Conservation (phyloP, 2,329 filamentous ascomycete species). For the Daldinia sp. region DNA sequence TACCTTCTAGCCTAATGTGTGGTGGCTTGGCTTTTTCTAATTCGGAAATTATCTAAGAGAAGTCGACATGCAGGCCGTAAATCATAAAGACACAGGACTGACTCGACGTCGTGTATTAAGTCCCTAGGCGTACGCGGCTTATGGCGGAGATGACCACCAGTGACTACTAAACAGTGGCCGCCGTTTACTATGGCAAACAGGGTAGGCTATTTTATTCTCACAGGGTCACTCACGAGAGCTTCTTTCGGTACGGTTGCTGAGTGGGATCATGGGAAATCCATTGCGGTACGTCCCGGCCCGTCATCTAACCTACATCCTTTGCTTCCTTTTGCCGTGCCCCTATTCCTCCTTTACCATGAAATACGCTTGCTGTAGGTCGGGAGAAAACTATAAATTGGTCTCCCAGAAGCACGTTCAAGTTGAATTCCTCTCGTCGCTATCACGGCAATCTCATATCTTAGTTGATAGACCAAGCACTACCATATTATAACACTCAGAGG, state of each 20-base stretch:
- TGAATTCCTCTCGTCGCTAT: slow-evolving; percentile 5
- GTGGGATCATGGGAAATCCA: slow-evolving; percentile 38
- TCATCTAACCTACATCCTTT: slow-evolving; percentile 30
- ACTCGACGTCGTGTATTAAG: slow-evolving; percentile 28
- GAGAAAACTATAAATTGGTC: slow-evolving; percentile 38
- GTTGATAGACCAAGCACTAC: not conserved
- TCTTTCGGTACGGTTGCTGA: slow-evolving; percentile 28
- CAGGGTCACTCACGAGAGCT: slow-evolving; percentile 30
- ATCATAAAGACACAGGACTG: slow-evolving; percentile 38
- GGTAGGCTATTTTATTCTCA: slow-evolving; percentile 27
- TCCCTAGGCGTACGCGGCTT: slow-evolving; percentile 7
- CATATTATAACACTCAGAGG: not conserved
- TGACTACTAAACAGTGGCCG: slow-evolving; percentile 5
- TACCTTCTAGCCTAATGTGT: not conserved
- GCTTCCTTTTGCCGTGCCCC: slow-evolving; percentile 29
- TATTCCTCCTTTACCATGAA: slow-evolving; percentile 24
- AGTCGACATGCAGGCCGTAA: slow-evolving; percentile 32
- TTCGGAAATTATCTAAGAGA: slow-evolving; percentile 14
- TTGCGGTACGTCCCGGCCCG: slow-evolving; percentile 32
- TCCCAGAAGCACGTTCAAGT: slow-evolving; percentile 13
- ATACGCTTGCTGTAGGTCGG: not conserved
- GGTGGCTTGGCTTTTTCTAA: slow-evolving; percentile 16
- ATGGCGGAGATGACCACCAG: slow-evolving; percentile 6
- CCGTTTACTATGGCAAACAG: slow-evolving; percentile 24
- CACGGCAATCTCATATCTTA: not conserved